Evolutionary conservation across 169 alveolate species (phyloP).

Genomic region (Besnoitia besnoiti): DNA sequence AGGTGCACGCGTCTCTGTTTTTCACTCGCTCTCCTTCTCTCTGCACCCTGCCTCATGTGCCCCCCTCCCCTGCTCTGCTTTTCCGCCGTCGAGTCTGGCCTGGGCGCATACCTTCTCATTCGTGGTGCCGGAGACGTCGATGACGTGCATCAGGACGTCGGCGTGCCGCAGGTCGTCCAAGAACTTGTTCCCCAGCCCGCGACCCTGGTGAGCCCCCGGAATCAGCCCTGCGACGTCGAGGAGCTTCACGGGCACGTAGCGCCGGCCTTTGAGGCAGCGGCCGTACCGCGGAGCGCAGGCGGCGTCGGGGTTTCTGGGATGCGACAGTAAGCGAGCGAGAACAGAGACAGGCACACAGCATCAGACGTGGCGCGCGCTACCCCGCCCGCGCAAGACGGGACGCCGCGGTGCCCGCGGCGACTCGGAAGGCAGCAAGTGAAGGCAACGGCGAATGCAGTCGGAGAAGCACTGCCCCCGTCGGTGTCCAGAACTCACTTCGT

Average conservation of each 20-base stretch:
- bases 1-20: no score
- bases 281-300: slow-evolving; percentile 75
- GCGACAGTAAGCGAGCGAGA: neutral
- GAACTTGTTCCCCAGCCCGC: slow-evolving; percentile 78
- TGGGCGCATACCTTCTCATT: slow-evolving; percentile 76
- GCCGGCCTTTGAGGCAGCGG: slow-evolving; percentile 70
- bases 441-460: no score
- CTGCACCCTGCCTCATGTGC: no score
- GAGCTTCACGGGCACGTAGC: slow-evolving; percentile 73
- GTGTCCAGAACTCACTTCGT: slow-evolving; percentile 46
- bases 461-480: no score
- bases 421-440: no score
- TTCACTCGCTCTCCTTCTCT: no score
- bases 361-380: no score
- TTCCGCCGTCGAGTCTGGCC: neutral
- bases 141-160: slow-evolving; percentile 73
- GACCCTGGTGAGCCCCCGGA: slow-evolving; percentile 77
- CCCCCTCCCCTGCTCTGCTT: neutral
- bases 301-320: slow-evolving; percentile 39
- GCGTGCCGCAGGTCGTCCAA: slow-evolving; percentile 77
- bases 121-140: slow-evolving; percentile 80
- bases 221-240: slow-evolving; percentile 78
- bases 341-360: no score
- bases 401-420: neutral
- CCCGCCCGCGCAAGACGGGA: no score